Base-by-base conservation (phyloP, 2,329 filamentous ascomycete genomes). In the Pestalotiopsis sp. region DNA sequence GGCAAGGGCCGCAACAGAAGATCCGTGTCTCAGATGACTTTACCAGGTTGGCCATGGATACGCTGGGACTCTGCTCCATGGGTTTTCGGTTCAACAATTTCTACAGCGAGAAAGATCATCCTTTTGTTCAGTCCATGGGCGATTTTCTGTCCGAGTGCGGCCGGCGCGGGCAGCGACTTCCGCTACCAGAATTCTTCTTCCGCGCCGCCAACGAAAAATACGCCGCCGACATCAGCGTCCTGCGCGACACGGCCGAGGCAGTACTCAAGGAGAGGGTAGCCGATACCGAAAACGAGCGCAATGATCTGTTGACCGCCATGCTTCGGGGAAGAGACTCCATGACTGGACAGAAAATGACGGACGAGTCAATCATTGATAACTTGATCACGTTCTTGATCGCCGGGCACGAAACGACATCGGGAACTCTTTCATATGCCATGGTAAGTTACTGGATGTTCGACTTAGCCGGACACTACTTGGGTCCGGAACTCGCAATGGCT, bases 221-320 rank as follows among this genome's bases (percentile, higher is more conserved):
- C 65, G 75, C 81, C 4, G 85, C 91, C 72, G n/a, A 62, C 31
- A 89, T 91, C 66, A 80, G 83, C 5, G 79, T 85, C 5, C 80
- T 92, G 79, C 84, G 85, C 25, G 81, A 84, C 5, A 84, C 88
- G 3, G 85, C 88, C 17, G 80, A 85, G 62, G 87, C 90, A n/a
- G 83, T 94, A 11, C 82, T 94, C 0, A 81, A 88, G 25, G 78
- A 86, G 4, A 83, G 91, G 27, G 87, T 86, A 71, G 77, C 83
- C 20, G 82, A 90, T 67, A 87, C 87, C 1, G 58, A 57, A 0
- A 82, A 78, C 2, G 83, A 86, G 4, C 86, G 87, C 71, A 91
- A 90, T 67, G 92, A 94, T 77, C 81, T 94, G 5, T 79, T 94
- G 12, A 87, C 88, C 69, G 88, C 90, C 39, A 92, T 95, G 90